Evolutionary conservation across 352 stramenopile genomes (phyloP).

Genomic region (Phytophthora kernoviae): DNA sequence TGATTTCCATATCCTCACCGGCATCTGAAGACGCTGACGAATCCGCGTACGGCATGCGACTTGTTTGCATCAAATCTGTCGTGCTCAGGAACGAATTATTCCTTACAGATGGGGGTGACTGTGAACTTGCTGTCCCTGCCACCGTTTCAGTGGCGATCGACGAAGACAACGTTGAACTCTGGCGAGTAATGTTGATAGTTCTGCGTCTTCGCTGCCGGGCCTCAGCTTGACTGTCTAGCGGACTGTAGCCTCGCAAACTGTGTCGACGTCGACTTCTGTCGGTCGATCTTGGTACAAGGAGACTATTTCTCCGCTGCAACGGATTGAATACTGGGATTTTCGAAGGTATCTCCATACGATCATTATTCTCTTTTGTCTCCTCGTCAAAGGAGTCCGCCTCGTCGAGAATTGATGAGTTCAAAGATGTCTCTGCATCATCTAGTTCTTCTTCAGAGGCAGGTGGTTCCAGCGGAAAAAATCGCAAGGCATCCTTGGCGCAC

Average conservation of each 20-base stretch:
- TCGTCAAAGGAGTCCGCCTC: constrained; percentile 66
- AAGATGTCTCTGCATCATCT: constrained; percentile 79
- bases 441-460: constrained; percentile 46
- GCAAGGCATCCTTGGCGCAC: constrained; percentile 55
- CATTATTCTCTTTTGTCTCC: constrained; percentile 36
- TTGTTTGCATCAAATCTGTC: constrained; percentile 21
- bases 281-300: constrained; percentile 30
- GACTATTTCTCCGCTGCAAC: constrained; percentile 33
- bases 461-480: constrained; percentile 71
- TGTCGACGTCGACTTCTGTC: constrained; percentile 54
- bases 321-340: constrained; percentile 35
- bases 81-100: constrained; percentile 58
- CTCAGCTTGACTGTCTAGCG: constrained; percentile 77
- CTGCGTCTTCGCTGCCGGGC: constrained; percentile 54
- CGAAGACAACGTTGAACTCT: constrained; percentile 9
- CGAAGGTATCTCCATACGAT: constrained; percentile 7
- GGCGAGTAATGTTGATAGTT: constrained; percentile 36
- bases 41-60: constrained; percentile 62
- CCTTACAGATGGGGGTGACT: constrained; percentile 11
- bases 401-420: constrained; percentile 86
- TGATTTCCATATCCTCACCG: constrained; percentile 89
- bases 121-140: constrained; percentile 5
- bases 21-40: constrained; percentile 81
- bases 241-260: constrained; percentile 77
- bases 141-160: constrained; percentile 13